phyloP scores from a whole-genome alignment of 345 rosid species.

The Limnanthes douglasii region DNA sequence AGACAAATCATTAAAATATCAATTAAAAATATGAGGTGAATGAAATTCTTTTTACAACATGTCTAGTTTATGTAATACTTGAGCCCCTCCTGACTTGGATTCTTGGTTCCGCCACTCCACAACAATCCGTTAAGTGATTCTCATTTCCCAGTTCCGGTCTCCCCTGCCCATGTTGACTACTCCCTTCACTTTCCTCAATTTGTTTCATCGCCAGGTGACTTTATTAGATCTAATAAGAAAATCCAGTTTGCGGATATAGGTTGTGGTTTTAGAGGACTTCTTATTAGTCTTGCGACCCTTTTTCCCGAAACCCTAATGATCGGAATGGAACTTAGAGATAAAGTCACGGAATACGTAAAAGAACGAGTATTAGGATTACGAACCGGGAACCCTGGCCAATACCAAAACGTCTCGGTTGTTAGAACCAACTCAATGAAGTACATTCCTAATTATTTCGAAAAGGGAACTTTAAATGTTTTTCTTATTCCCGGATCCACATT shows the following conservation, averaged over 20 bases:
- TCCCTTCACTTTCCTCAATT: constrained; percentile 46
- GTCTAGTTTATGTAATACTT: too few species aligned
- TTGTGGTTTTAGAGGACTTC: constrained; percentile 70
- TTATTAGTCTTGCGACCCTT: constrained; percentile 55
- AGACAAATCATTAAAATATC: too few species aligned
- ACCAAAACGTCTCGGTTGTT: constrained; percentile 56
- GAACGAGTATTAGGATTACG: constrained; percentile 51
- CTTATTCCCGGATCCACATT: constrained; percentile 76
- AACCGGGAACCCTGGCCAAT: constrained; percentile 33
- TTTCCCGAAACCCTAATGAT: constrained; percentile 62
- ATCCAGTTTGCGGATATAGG: constrained; percentile 62
- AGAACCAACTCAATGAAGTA: constrained; percentile 80
- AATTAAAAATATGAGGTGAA: too few species aligned
- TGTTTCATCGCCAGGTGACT: constrained; percentile 11
- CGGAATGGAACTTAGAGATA: constrained; percentile 78
- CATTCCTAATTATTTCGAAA: constrained; percentile 66
- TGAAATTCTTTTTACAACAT: too few species aligned
- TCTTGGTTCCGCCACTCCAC: too few species aligned
- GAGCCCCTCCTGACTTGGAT: too few species aligned
- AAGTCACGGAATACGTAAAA: constrained; percentile 61
- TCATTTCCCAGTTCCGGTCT: constrained; percentile 58
- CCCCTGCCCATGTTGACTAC: constrained; percentile 47
- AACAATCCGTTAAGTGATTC: constrained; percentile 74
- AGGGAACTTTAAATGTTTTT: constrained; percentile 78
- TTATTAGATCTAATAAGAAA: constrained; percentile 27